phyloP scores from a whole-genome alignment of 1,139 yeast species.

The Yamadazyma triangularis region DNA sequence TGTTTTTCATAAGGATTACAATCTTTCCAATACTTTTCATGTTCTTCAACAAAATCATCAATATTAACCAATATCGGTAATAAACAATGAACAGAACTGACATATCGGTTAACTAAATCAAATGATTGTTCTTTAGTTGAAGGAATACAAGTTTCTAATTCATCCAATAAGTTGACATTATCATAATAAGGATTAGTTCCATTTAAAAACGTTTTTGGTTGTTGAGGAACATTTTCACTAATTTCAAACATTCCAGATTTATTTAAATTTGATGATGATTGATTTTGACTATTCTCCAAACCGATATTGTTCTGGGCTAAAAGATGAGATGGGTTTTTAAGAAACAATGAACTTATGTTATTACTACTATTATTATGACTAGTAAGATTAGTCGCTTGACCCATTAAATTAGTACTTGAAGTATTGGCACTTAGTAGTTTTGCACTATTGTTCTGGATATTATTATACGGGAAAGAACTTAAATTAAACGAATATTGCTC shows the following conservation, averaged over 20 bases:
- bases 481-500: slow-evolving; percentile 34
- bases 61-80: slow-evolving; percentile 45
- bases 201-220: slow-evolving; percentile 36
- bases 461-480: slow-evolving; percentile 27
- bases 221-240: slow-evolving; percentile 29
- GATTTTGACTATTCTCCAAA: slow-evolving; percentile 1
- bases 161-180: slow-evolving; percentile 33
- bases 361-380: slow-evolving; percentile 15
- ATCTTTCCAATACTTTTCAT: slow-evolving; percentile 46
- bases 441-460: slow-evolving; percentile 5
- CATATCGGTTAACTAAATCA: slow-evolving; percentile 45
- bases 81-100: slow-evolving; percentile 50
- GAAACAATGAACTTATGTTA: slow-evolving; percentile 20
- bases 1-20: slow-evolving; percentile 15
- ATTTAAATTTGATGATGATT: slow-evolving; percentile 8
- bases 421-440: slow-evolving; percentile 1
- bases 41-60: slow-evolving; percentile 42
- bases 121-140: slow-evolving; percentile 41
- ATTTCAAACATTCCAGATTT: slow-evolving; percentile 19
- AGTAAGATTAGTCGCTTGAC: slow-evolving; percentile 4
- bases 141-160: slow-evolving; percentile 31
- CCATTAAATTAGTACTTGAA: not conserved
- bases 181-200: slow-evolving; percentile 42
- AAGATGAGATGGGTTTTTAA: slow-evolving; percentile 11
- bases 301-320: not conserved